Base-by-base conservation (phyloP, 257 asterid genomes). In the Leptodermis oblonga region DNA sequence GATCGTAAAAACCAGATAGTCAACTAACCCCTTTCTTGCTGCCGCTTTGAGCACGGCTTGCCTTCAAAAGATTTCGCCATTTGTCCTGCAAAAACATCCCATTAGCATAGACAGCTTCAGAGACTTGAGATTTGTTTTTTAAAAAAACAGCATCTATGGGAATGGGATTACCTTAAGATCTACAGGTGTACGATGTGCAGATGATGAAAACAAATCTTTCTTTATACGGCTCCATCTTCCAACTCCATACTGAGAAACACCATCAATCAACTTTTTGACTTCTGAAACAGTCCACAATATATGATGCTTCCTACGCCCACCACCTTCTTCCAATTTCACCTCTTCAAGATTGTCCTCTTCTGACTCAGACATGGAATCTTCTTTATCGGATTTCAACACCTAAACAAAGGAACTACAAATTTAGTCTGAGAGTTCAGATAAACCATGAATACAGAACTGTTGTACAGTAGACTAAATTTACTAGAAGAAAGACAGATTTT, bases 11-110 rank as follows among this genome's bases (percentile, higher is more conserved):
- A 69, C 9, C 64, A 33, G 33, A 73, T 31, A 36, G 31, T 62
- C 58, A 77, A 76, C 77, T 67, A 63, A 88, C 96, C 89, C 82
- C 82, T 39, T 59, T 80, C 74, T 76, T 83, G 78, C 81, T 82
- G 73, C 80, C 88, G 43, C 76, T 87, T 75, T 84, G 86, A 68
- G 86, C 74, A 64, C 89, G 83, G 30, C 95, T 85, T 71, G 97
- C 99, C 80, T 94, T 94, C 81, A 94, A 79, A 77, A 91, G 99
- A 81, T 94, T 91, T 70, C 99, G 81, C 99, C 99, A 94, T 76
- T 94, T 94, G 82, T 94, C 99, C 99, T 91, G 87, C 67, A 33
- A 66, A 28, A 63, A 70, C 55, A 64, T 62, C 49, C 53, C 30
- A 72, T 70, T 78, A 79, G 60, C 56, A 58, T 5, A 61, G 22